phyloP scores from a whole-genome alignment of 441 rosid genomes.

The Viola pubescens region DNA sequence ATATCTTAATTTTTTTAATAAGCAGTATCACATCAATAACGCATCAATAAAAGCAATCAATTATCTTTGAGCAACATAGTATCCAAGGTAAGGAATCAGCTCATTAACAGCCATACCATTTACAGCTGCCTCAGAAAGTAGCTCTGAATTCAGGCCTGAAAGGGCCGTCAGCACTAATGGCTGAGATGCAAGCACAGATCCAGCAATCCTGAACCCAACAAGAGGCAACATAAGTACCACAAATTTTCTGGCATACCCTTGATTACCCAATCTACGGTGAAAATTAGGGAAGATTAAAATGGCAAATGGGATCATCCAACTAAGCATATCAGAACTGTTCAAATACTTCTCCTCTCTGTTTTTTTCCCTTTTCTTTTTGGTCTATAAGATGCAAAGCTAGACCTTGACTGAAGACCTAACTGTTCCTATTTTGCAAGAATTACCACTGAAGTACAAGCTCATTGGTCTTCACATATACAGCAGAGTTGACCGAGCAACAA shows the following conservation, averaged over 20 bases:
- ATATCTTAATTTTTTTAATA: background rate
- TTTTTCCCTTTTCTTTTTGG: too few relatives aligned
- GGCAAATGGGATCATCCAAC: background rate
- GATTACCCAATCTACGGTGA: slow-evolving; percentile 5
- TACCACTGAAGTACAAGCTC: background rate
- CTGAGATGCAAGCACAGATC: slow-evolving; percentile 81
- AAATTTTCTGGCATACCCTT: background rate
- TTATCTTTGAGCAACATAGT: too few relatives aligned
- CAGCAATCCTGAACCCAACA: slow-evolving; percentile 73
- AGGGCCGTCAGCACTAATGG: slow-evolving; percentile 88
- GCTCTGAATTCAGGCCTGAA: slow-evolving; percentile 78
- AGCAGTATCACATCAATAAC: background rate
- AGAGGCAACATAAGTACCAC: slow-evolving; percentile 18
- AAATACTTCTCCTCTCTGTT: too few relatives aligned
- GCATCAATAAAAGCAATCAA: background rate
- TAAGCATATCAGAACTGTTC: too few relatives aligned
- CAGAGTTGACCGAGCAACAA: too few relatives aligned
- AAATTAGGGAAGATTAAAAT: background rate
- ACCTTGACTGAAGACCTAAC: too few relatives aligned
- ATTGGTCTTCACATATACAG: too few relatives aligned
- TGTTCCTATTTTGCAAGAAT: background rate
- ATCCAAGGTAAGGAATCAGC: background rate
- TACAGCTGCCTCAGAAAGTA: slow-evolving; percentile 94
- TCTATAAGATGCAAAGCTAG: too few relatives aligned
- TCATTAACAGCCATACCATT: slow-evolving; percentile 53